A percentile compares a stretch with the other conserved stretches of the same genome.
phyloP scores from a whole-genome alignment of 805 yeast genomes.

The Saccharomycopsis babjevae region DNA sequence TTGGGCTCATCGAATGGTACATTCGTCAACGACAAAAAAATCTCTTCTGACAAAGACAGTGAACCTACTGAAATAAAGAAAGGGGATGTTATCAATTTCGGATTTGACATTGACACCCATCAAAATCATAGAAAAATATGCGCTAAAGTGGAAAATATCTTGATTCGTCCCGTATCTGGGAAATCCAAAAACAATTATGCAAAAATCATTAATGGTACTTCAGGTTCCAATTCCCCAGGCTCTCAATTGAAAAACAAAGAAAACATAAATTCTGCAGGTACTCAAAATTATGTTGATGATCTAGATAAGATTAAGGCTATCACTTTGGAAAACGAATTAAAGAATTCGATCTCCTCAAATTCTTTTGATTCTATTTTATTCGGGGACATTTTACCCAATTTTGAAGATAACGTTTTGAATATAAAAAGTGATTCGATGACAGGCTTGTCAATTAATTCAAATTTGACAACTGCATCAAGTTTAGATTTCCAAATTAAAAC shows the following conservation, averaged over 20 bases:
- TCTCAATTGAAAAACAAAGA: conserved; percentile 1
- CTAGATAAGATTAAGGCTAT: conserved; percentile 11
- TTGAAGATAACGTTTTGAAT: conserved; percentile 44
- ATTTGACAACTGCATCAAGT: conserved; percentile 45
- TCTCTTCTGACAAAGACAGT: conserved; percentile 42
- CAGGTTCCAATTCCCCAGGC: neutral
- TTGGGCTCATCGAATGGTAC: conserved; percentile 92
- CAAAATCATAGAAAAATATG: conserved; percentile 69
- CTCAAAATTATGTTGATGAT: neutral
- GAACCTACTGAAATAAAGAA: conserved; percentile 51
- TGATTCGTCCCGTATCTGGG: conserved; percentile 31
- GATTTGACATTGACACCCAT: conserved; percentile 71
- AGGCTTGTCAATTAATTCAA: conserved; percentile 51
- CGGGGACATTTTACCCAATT: conserved; percentile 40
- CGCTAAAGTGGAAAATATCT: conserved; percentile 68
- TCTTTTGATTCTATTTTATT: conserved; percentile 52
- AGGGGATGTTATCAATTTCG: conserved; percentile 88
- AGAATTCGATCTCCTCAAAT: conserved; percentile 14
- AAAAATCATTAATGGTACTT: conserved; percentile 18
- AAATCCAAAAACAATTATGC: conserved; percentile 17
- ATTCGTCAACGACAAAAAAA: conserved; percentile 66
- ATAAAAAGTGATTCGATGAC: conserved; percentile 37
- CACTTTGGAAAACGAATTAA: conserved; percentile 20
- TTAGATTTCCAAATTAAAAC: conserved; percentile 46
- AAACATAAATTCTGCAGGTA: neutral